These are phyloP conservation scores for Paracamarosporium sp. DNA, from an alignment of 2,329 filamentous ascomycete species.

Conservation along the genomic window DNA sequence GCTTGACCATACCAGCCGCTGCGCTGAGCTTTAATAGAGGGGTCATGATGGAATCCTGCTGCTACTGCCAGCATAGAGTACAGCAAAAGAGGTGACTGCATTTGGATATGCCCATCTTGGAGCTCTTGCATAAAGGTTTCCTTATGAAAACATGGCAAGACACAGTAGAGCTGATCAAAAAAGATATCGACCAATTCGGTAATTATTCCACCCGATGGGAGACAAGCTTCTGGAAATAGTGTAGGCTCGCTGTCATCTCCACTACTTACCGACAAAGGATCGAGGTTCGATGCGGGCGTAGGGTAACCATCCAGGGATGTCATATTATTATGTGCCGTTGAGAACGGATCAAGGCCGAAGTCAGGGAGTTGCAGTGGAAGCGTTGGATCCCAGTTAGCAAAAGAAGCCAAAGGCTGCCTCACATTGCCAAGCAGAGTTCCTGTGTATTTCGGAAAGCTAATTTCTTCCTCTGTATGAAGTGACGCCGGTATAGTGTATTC, in stretches of 20 bases:
- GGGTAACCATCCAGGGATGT: constrained; percentile 3
- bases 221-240: constrained; percentile 9
- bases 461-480: not conserved
- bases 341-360: constrained; percentile 17
- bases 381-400: not conserved
- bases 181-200: constrained; percentile 33
- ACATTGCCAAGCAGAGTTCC: not conserved
- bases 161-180: constrained; percentile 28
- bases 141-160: constrained; percentile 39
- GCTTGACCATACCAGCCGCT: constrained; percentile 38
- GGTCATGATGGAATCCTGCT: constrained; percentile 29
- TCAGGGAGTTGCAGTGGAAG: constrained; percentile 12
- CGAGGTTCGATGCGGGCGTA: constrained; percentile 5
- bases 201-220: constrained; percentile 24
- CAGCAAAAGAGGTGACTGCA: constrained; percentile 26
- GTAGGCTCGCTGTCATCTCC: constrained; percentile 11
- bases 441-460: not conserved
- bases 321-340: not conserved
- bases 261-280: not conserved
- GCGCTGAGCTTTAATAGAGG: constrained; percentile 21
- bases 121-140: constrained; percentile 22
- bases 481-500: constrained; percentile 22
- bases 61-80: constrained; percentile 37
- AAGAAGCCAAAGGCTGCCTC: constrained; percentile 6
- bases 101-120: constrained; percentile 20